A percentile compares a stretch with the other conserved stretches of the same genome.
phyloP scores from a whole-genome alignment of 495 filamentous ascomycete species.

The Aspergillus baeticus region DNA sequence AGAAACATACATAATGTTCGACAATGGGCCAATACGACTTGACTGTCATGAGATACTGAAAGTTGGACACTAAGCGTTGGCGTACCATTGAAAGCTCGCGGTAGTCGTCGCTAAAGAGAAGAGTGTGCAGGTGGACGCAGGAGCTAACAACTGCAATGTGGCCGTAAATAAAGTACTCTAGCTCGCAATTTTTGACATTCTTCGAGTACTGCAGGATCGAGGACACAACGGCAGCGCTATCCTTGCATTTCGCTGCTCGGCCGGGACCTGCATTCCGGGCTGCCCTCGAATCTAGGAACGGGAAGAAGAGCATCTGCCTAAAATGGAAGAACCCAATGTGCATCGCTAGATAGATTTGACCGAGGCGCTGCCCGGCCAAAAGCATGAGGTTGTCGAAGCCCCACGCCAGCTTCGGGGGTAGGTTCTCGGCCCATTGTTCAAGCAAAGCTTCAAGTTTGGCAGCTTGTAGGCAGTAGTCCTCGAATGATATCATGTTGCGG shows the following conservation, averaged over 20 bases:
- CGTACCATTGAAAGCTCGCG: constrained; percentile 15
- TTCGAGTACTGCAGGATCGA: constrained; percentile 16
- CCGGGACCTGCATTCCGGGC: not conserved
- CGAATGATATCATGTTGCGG: constrained; percentile 14
- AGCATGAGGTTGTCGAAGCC: constrained; percentile 16
- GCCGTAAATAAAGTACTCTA: constrained; percentile 25
- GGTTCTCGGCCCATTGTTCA: constrained; percentile 15
- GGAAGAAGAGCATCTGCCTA: constrained; percentile 28
- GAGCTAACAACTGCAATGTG: constrained; percentile 27
- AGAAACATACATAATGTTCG: constrained; percentile 17
- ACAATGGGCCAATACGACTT: constrained; percentile 24
- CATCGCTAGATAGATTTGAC: constrained; percentile 24
- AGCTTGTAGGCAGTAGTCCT: constrained; percentile 17
- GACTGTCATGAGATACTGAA: constrained; percentile 23
- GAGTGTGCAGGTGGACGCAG: constrained; percentile 26
- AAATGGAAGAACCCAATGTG: constrained; percentile 27
- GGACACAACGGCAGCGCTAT: constrained; percentile 17
- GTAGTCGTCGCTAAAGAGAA: constrained; percentile 19
- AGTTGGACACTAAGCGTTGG: constrained; percentile 21
- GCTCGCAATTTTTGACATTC: constrained; percentile 17
- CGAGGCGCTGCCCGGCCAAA: constrained; percentile 14
- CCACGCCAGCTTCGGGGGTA: constrained; percentile 15
- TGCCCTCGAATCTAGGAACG: constrained; percentile 18
- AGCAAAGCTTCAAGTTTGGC: constrained; percentile 9
- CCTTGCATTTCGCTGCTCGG: constrained; percentile 18